phyloP scores from a whole-genome alignment of 345 rosid species.

The Sonneratia alba region DNA sequence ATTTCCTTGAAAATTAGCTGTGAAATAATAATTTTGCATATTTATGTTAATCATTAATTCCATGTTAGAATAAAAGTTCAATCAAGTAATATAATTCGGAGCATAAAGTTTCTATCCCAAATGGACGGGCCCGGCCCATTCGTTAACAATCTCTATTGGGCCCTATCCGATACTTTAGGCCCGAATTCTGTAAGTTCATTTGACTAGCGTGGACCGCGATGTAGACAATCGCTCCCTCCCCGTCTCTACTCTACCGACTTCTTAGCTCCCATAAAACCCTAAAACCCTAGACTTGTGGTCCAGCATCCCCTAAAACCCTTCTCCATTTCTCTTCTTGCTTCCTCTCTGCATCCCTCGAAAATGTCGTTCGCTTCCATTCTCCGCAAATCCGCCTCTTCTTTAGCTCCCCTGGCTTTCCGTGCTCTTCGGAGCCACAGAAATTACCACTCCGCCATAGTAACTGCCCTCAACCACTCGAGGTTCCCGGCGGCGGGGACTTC shows the following conservation, averaged over 20 bases:
- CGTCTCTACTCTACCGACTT: neutral
- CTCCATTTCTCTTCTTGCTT: neutral
- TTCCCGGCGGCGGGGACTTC: conserved; percentile 14
- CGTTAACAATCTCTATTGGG: neutral
- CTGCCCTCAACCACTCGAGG: conserved; percentile 15
- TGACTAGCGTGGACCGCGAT: neutral
- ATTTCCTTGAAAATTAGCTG: no score
- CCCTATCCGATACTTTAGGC: neutral
- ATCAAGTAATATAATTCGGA: no score
- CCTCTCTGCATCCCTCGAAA: neutral
- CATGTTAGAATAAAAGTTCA: no score
- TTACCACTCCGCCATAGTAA: conserved; percentile 18
- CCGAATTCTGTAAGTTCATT: neutral
- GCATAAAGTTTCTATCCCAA: no score
- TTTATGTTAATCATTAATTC: no score
- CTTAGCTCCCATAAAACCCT: neutral
- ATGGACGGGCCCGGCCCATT: neutral
- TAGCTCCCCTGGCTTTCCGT: conserved; percentile 33
- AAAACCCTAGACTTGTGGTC: neutral
- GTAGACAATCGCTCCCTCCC: neutral
- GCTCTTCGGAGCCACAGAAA: conserved; percentile 24
- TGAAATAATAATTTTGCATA: no score
- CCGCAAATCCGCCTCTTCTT: conserved; percentile 35
- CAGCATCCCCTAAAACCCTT: conserved; percentile 8
- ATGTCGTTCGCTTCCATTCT: conserved; percentile 6